Percentiles rank a stretch among this genome's conserved stretches.
Conservation (phyloP, 495 filamentous ascomycete species). For the Neurospora tetrasperma region DNA sequence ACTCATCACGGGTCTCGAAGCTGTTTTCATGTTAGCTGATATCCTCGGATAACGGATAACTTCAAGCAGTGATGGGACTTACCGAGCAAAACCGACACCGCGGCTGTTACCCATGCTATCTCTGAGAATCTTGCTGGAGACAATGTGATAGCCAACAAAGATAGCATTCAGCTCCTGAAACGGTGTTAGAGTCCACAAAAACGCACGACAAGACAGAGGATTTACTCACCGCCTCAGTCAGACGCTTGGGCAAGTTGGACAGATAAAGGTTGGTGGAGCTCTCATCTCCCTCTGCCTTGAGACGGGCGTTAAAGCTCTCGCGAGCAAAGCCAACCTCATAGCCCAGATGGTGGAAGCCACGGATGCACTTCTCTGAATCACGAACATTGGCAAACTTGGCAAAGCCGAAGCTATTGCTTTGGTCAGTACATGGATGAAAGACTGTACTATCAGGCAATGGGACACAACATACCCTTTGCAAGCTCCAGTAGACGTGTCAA, state of each 20-base stretch:
- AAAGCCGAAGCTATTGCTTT: conserved; percentile 70
- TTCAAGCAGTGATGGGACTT: conserved; percentile 16
- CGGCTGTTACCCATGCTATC: conserved; percentile 84
- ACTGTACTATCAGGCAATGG: background rate
- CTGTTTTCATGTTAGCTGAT: conserved; percentile 35
- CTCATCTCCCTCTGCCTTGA: conserved; percentile 83
- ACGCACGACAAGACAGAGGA: background rate
- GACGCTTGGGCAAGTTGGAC: conserved; percentile 82
- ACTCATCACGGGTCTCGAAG: conserved; percentile 79
- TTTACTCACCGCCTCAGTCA: conserved; percentile 72
- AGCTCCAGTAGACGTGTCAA: conserved; percentile 77
- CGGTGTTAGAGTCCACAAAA: conserved; percentile 4
- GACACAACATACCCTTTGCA: conserved; percentile 75
- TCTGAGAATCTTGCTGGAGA: conserved; percentile 86
- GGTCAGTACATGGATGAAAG: conserved; percentile 12
- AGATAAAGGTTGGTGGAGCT: conserved; percentile 91
- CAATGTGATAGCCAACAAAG: conserved; percentile 73
- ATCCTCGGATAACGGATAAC: background rate
- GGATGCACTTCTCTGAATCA: conserved; percentile 90
- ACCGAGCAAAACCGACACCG: conserved; percentile 96
- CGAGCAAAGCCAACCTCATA: conserved; percentile 96
- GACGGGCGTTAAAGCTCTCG: conserved; percentile 90
- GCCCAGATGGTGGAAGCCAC: conserved; percentile 83
- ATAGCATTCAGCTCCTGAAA: conserved; percentile 59
- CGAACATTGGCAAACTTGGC: conserved; percentile 81